Percentiles rank a stretch among this genome's conserved stretches.
Evolutionary conservation across 1,284 basidiomycete species (phyloP).

Genomic region (Neonothopanus nambi): DNA sequence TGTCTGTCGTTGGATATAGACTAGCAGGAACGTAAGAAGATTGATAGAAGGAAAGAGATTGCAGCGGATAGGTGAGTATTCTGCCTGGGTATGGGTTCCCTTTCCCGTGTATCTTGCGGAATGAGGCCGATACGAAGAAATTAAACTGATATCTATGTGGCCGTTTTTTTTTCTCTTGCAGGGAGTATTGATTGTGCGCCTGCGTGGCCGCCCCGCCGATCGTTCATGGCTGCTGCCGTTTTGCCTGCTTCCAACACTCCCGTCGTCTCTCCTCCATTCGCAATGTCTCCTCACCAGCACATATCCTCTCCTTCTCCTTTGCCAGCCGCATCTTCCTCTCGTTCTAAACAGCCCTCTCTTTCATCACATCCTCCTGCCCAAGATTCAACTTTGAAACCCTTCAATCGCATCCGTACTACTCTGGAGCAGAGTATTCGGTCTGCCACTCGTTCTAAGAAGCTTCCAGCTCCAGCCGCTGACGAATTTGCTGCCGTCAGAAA

Average conservation of each 20-base stretch:
- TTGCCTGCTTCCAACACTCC: conserved; percentile 29
- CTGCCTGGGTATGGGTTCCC: conserved; percentile 14
- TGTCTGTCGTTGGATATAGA: too few relatives aligned
- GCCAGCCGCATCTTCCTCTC: conserved; percentile 44
- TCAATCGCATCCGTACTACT: conserved; percentile 64
- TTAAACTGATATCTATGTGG: neutral
- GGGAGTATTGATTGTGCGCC: neutral
- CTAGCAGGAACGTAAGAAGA: neutral
- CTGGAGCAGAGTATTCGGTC: conserved; percentile 65
- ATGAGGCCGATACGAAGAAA: conserved; percentile 1
- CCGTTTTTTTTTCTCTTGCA: neutral
- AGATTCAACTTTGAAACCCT: conserved; percentile 50
- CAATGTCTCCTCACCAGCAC: conserved; percentile 47
- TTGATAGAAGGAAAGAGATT: neutral
- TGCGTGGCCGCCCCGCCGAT: conserved; percentile 30
- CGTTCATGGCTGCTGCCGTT: conserved; percentile 48
- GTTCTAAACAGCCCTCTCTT: conserved; percentile 36
- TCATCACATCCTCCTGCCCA: conserved; percentile 27
- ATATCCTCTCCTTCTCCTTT: conserved; percentile 31
- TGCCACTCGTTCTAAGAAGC: conserved; percentile 57
- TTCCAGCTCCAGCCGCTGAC: conserved; percentile 34
- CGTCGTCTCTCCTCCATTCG: conserved; percentile 46
- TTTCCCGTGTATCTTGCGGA: conserved; percentile 18
- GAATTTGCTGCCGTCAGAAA: conserved; percentile 40
- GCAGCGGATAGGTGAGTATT: neutral